Base-by-base conservation (phyloP, 202 grass and related monocot species). In the Digitaria exilis region DNA sequence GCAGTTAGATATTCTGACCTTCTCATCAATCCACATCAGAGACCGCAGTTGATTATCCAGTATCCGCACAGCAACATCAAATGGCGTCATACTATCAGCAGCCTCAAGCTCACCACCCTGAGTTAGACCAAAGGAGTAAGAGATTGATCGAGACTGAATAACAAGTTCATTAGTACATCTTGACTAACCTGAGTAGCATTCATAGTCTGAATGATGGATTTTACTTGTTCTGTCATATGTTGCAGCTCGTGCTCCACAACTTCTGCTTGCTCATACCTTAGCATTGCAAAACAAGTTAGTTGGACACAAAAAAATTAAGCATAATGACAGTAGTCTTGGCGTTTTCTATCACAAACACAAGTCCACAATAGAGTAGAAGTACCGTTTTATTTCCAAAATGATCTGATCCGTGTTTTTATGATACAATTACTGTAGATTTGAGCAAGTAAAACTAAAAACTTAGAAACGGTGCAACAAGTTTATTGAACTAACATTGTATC, bases 11-110 rank as follows among this genome's bases (percentile, higher is more conserved):
- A 59, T 19, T 28, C 81, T 77, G 28, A 99, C 93, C 93, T 96
- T 99, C 84, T 96, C 97, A 78, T 99, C 93, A 72, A 99, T 96
- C 93, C 93, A 96, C 97, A 96, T 94, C 69, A 99, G 82, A 25
- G 97, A 96, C 55, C 93, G 91, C 34, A 96, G 88, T 75, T 99
- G 97, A 91, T 99, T 99, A 80, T 99, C 89, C 25, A 99, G 76
- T 94, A 99, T 92, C 19, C 97, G 80, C 26, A 96, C 97, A 91
- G 90, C 93, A 85, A 93, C 89, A 88, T 99, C 97, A 91, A 99
- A 93, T 39, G 93, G 91, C 77, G 91, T 84, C 96, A 96, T 96
- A 75, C 71, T 81, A 84, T 99, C 96, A 82, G 79, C 73, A 29
- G 78, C 59, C 84, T 92, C 91, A 43, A 91, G 76, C 62, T 90